Evolutionary conservation across 306 rosid genomes (phyloP).

Genomic region (Vigna hirtella): DNA sequence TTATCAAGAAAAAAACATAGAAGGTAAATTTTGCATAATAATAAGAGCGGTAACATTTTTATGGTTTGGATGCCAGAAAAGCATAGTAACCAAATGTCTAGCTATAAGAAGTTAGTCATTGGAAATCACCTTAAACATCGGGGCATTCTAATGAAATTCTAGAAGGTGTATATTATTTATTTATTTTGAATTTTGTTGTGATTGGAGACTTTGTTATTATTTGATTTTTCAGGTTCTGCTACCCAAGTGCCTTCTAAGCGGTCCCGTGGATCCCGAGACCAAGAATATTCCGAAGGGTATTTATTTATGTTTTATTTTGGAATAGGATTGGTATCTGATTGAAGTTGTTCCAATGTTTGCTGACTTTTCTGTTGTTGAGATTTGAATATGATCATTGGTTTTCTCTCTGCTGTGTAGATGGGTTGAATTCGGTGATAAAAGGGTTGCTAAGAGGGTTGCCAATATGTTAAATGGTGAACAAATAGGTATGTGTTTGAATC

Average conservation of each 20-base stretch:
- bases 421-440: slow-evolving; percentile 83
- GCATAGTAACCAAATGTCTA: background rate
- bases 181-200: slow-evolving; percentile 13
- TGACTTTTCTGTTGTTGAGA: background rate
- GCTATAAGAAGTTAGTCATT: too few species aligned
- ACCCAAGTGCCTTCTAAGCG: slow-evolving; percentile 52
- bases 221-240: slow-evolving; percentile 52
- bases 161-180: background rate
- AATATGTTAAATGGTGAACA: slow-evolving; percentile 86
- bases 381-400: slow-evolving; percentile 28
- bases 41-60: too few species aligned
- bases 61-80: background rate
- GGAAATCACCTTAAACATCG: background rate
- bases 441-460: slow-evolving; percentile 84
- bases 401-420: slow-evolving; percentile 63
- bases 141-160: background rate
- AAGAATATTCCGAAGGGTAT: slow-evolving; percentile 77
- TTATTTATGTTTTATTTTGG: slow-evolving; percentile 13
- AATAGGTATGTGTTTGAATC: slow-evolving; percentile 60
- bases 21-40: too few species aligned
- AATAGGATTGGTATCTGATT: slow-evolving; percentile 37
- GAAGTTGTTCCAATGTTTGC: slow-evolving; percentile 4
- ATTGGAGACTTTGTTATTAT: background rate
- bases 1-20: too few species aligned
- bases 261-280: slow-evolving; percentile 60